Base-by-base conservation (phyloP, 768 basidiomycete species). In the Holtermanniella nyarrowii region DNA sequence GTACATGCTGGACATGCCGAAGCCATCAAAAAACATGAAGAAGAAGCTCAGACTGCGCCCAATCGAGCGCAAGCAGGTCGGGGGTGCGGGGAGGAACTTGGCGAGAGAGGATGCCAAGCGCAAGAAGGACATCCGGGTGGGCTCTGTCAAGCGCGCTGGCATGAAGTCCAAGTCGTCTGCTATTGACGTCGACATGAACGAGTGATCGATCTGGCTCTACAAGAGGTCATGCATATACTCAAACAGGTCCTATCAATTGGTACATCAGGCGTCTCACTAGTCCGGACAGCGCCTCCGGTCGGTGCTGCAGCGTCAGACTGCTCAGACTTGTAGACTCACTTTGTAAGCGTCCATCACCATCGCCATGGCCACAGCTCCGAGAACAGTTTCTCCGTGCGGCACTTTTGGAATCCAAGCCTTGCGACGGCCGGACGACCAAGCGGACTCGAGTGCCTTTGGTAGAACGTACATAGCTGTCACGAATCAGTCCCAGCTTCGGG, bases 1-100 rank as follows among this genome's bases (percentile, higher is more conserved):
- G 21, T 99, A 90, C 87, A 96, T 97, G 57, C 69, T 86, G n/a
- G 85, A 85, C 58, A 77, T 99, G n/a, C 85, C 85, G 20, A 90
- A 87, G 68, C 90, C 93, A 0, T 86, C 86, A 1, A 93, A 88
- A 72, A 77, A 89, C 76, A 84, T 85, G 73, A 82, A 85, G 56
- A 81, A 77, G 60, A 76, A 81, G 64, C 87, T 96, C 81, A 86
- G 86, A 52, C 88, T 85, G 73, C 76, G 82, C 5, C 75, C 75
- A 0, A 65, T 75, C 31, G 73, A 73, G 52, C 59, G 76, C 14
- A 84, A 86, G 69, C 83, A 85, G 18, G 79, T 85, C 2, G 84
- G 89, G 46, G 76, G 73, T 4, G 82, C 62, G 1, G 70, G 69
- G 10, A 52, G 64, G 43, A 68, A 70, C 46, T 48, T 70, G 20